phyloP scores from a whole-genome alignment of 305 asterid species.

The Fraxinus sp. region DNA sequence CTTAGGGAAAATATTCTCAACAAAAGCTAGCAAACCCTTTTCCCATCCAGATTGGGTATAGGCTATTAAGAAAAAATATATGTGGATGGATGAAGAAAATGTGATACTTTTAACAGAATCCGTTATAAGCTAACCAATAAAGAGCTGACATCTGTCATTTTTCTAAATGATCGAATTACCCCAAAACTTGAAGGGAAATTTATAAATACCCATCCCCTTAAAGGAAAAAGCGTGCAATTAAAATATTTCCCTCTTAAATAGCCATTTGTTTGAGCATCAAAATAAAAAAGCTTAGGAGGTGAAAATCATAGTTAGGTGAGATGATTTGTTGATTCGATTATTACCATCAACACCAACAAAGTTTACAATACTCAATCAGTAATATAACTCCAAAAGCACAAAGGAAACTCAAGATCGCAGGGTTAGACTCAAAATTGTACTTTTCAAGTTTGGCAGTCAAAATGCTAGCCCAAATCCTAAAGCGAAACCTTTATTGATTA shows the following conservation, averaged over 20 bases:
- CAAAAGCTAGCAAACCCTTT: background rate
- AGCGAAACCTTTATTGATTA: background rate
- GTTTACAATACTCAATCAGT: background rate
- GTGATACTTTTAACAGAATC: background rate
- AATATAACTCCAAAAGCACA: background rate
- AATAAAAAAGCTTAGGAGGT: too few relatives aligned
- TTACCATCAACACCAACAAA: too few relatives aligned
- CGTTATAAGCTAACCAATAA: background rate
- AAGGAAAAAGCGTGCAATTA: background rate
- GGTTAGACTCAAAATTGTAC: background rate
- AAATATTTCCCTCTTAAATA: too few relatives aligned
- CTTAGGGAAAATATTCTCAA: too few relatives aligned
- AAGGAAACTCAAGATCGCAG: background rate
- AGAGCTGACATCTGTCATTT: background rate
- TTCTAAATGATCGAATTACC: background rate
- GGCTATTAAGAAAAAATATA: too few relatives aligned
- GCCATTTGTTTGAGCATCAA: too few relatives aligned
- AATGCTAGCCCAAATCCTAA: background rate
- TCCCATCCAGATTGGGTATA: background rate
- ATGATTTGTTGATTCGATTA: too few relatives aligned
- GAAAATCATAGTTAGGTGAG: too few relatives aligned
- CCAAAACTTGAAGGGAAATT: background rate
- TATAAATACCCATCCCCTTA: background rate
- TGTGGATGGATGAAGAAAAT: background rate
- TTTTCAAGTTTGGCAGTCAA: too few relatives aligned